These are phyloP conservation scores for Conticribra weissflogii DNA, from an alignment of 108 stramenopile genomes.

Conservation along the genomic window DNA sequence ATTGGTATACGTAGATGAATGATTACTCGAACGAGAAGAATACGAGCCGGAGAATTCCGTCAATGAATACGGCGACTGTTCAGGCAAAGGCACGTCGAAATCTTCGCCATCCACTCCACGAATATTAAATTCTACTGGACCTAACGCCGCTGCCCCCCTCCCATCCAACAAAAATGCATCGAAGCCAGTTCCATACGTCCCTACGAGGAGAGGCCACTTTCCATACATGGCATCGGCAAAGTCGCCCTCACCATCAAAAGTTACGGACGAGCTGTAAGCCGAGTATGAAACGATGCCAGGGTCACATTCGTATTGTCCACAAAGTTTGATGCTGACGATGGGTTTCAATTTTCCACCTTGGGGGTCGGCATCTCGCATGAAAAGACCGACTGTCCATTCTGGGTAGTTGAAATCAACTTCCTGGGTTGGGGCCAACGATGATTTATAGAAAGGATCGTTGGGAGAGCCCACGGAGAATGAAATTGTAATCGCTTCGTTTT, in stretches of 20 bases:
- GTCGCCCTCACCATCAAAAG: slow-evolving; percentile 5
- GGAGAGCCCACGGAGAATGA: slow-evolving; percentile 14
- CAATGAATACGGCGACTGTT: background rate
- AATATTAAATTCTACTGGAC: slow-evolving; percentile 23
- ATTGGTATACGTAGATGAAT: no score
- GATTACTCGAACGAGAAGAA: no score
- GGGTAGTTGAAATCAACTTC: slow-evolving; percentile 2
- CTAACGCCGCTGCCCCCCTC: slow-evolving; percentile 16
- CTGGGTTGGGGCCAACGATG: slow-evolving; percentile 9
- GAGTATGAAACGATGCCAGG: background rate
- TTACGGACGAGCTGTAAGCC: slow-evolving; percentile 2
- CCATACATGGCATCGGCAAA: slow-evolving; percentile 6
- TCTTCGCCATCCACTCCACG: background rate
- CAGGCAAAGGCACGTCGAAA: background rate
- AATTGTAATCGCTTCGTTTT: slow-evolving; percentile 10
- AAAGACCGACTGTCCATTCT: slow-evolving; percentile 20
- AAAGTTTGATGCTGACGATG: slow-evolving; percentile 17
- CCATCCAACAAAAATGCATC: slow-evolving; percentile 25
- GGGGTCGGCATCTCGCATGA: slow-evolving; percentile 33
- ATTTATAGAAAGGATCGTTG: slow-evolving; percentile 4
- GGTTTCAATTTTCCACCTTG: slow-evolving; percentile 20
- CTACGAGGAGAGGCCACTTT: slow-evolving; percentile 14
- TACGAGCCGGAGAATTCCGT: no score
- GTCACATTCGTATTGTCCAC: slow-evolving; percentile 13
- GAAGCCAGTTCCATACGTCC: slow-evolving; percentile 9